Conservation (phyloP, 768 basidiomycete species). For the Pulveroboletus sp. region DNA sequence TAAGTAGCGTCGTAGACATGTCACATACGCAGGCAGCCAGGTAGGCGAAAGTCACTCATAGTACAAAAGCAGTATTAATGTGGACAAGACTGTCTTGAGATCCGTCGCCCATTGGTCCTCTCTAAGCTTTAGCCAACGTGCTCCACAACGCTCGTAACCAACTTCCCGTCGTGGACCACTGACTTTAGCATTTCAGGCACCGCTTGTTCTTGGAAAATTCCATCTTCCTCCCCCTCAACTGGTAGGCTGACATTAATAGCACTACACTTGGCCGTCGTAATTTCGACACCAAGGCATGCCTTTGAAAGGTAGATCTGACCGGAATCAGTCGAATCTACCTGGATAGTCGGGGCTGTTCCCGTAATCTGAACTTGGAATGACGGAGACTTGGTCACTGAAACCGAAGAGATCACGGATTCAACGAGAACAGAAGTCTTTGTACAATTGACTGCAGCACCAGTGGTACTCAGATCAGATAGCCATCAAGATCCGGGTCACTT, state of each 20-base stretch:
- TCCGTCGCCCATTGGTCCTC: neutral
- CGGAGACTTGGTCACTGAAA: conserved; percentile 86
- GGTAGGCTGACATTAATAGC: conserved; percentile 88
- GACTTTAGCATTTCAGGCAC: conserved; percentile 97
- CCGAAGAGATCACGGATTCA: conserved; percentile 87
- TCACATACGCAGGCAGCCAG: too few relatives aligned
- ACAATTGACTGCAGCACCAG: conserved; percentile 64
- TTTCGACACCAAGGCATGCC: conserved; percentile 72
- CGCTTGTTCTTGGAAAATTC: conserved; percentile 83
- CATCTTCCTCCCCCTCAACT: conserved; percentile 81
- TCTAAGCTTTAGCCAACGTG: conserved; percentile 67
- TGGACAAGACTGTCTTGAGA: neutral
- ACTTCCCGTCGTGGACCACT: conserved; percentile 70
- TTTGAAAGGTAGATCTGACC: conserved; percentile 93
- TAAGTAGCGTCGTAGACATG: too few relatives aligned
- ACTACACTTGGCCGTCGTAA: conserved; percentile 92
- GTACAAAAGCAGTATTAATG: neutral
- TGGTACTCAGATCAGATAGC: conserved; percentile 1
- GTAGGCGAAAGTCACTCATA: neutral
- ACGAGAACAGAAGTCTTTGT: conserved; percentile 83
- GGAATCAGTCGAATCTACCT: conserved; percentile 91
- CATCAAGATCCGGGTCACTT: neutral
- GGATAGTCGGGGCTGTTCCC: conserved; percentile 85
- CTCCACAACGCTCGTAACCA: conserved; percentile 87
- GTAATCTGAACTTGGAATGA: conserved; percentile 92